These are phyloP conservation scores for Xylaria longipes DNA, from an alignment of 495 filamentous ascomycete genomes.

Conservation along the genomic window DNA sequence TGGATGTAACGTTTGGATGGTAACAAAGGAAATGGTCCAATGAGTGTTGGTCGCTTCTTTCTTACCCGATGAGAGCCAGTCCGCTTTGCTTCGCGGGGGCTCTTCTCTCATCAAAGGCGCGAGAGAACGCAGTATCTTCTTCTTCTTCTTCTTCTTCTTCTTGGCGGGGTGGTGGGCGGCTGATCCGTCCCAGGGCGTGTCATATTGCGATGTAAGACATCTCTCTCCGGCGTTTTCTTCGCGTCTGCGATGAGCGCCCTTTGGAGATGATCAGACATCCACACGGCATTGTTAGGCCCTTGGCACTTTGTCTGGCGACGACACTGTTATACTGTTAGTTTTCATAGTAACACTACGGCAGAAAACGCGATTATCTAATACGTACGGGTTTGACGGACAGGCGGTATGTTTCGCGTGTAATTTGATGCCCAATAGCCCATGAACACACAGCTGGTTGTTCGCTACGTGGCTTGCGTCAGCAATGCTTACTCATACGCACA, in stretches of 20 bases:
- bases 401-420: conserved; percentile 22
- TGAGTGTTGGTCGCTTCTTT: conserved; percentile 14
- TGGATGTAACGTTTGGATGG: neutral
- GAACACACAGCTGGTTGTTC: conserved; percentile 33
- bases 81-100: neutral
- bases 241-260: conserved; percentile 9
- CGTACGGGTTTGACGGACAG: conserved; percentile 25
- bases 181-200: neutral
- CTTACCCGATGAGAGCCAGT: neutral
- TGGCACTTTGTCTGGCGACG: conserved; percentile 2
- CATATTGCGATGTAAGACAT: conserved; percentile 27
- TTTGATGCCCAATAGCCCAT: conserved; percentile 28
- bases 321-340: conserved; percentile 16
- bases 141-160: conserved; percentile 10
- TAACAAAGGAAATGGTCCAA: conserved; percentile 17
- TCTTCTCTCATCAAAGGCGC: neutral
- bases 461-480: conserved; percentile 10
- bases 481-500: neutral
- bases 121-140: conserved; percentile 3
- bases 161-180: neutral
- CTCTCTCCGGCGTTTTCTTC: conserved; percentile 11
- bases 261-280: conserved; percentile 26
- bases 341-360: neutral
- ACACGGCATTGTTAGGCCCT: conserved; percentile 27
- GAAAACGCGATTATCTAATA: neutral